Percentiles rank a stretch among this genome's conserved stretches.
These are phyloP conservation scores for Mortierella sp. DNA, from an alignment of 371 early-diverging fungal genomes.

Conservation along the genomic window DNA sequence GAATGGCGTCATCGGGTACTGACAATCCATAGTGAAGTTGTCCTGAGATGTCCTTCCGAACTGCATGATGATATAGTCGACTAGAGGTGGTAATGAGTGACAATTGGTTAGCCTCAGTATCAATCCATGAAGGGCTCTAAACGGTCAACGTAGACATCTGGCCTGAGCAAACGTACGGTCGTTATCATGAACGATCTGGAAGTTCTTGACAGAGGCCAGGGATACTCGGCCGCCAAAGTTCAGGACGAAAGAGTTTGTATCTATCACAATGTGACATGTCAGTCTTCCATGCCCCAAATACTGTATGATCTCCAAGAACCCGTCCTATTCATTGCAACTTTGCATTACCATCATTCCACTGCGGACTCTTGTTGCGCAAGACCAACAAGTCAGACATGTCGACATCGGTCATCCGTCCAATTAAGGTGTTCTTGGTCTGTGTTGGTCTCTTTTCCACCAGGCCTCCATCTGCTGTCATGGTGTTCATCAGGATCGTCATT, in stretches of 20 bases:
- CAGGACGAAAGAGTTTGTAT: conserved; percentile 93
- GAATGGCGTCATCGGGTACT: conserved; percentile 93
- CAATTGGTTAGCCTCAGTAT: background rate
- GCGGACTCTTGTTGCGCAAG: conserved; percentile 91
- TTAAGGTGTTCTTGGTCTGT: conserved; percentile 71
- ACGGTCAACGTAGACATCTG: too few species aligned
- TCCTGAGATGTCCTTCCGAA: conserved; percentile 91
- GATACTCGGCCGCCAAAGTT: conserved; percentile 96
- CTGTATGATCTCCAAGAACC: too few species aligned
- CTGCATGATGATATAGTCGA: conserved; percentile 96
- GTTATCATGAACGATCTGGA: conserved; percentile 94
- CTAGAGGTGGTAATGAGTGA: conserved; percentile 47
- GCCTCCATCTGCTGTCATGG: conserved; percentile 73
- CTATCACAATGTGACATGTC: conserved; percentile 53
- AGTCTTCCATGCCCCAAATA: too few species aligned
- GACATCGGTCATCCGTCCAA: conserved; percentile 68
- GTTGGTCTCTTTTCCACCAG: conserved; percentile 68
- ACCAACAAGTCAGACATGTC: conserved; percentile 73
- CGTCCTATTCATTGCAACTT: too few species aligned
- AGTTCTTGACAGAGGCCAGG: conserved; percentile 96
- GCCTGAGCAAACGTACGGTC: conserved; percentile 82
- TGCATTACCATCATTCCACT: conserved; percentile 87
- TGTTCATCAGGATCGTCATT: conserved; percentile 87
- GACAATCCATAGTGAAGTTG: conserved; percentile 92
- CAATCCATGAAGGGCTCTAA: background rate